Evolutionary conservation across 257 asterid species (phyloP).

Genomic region (Nicotiana attenuata): DNA sequence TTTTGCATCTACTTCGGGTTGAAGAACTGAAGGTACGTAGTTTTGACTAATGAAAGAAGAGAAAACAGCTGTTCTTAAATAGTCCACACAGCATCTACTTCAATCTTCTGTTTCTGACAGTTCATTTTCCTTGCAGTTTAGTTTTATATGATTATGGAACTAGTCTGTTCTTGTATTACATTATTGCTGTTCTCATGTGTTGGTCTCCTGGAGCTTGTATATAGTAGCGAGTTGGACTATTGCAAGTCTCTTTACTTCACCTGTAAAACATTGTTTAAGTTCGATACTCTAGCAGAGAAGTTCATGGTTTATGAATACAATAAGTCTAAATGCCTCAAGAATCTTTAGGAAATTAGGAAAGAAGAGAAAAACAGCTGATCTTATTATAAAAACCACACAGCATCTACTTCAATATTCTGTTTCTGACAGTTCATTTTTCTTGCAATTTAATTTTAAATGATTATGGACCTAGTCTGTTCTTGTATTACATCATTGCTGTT

Average conservation of each 20-base stretch:
- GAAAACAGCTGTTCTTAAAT: background rate
- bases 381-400: background rate
- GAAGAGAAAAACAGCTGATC: background rate
- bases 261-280: background rate
- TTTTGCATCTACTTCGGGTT: constrained; percentile 94
- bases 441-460: background rate
- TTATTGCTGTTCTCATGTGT: background rate
- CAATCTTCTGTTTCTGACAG: background rate
- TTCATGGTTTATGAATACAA: background rate
- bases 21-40: constrained; percentile 88
- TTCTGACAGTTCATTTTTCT: background rate
- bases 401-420: background rate
- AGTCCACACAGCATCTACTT: background rate
- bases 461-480: background rate
- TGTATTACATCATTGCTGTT: background rate
- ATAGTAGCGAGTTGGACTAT: background rate
- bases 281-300: background rate
- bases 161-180: background rate
- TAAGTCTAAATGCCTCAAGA: background rate
- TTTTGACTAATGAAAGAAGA: constrained; percentile 17
- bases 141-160: background rate
- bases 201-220: constrained; percentile 3
- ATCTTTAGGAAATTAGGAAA: background rate
- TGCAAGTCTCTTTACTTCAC: background rate
- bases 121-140: background rate